Evolutionary conservation across 805 yeast genomes (phyloP).

Genomic region (Saturnispora silvae): DNA sequence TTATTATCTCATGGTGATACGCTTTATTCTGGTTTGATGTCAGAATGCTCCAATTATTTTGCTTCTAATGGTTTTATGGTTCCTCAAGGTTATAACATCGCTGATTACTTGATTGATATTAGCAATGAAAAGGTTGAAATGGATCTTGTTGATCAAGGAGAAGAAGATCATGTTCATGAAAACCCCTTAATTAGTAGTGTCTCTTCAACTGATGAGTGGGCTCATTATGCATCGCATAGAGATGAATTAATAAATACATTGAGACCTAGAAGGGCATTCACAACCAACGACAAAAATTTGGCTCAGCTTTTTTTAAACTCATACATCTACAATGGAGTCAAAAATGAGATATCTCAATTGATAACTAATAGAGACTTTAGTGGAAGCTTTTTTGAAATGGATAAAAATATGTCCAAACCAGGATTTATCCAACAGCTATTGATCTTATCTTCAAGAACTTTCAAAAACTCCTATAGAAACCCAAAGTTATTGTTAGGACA

Average conservation of each 20-base stretch:
- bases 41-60: conserved; percentile 66
- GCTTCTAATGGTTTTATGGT: conserved; percentile 65
- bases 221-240: conserved; percentile 70
- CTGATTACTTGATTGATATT: conserved; percentile 85
- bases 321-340: conserved; percentile 30
- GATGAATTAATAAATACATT: conserved; percentile 43
- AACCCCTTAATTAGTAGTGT: conserved; percentile 17
- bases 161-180: conserved; percentile 20
- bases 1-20: conserved; percentile 76
- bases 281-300: conserved; percentile 9
- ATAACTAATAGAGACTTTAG: not conserved
- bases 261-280: conserved; percentile 3
- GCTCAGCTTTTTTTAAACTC: conserved; percentile 24
- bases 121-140: conserved; percentile 46
- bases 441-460: conserved; percentile 77
- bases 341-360: conserved; percentile 27
- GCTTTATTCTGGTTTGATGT: conserved; percentile 81
- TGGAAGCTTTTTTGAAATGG: conserved; percentile 18
- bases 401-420: conserved; percentile 38
- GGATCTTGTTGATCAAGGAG: conserved; percentile 1
- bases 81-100: conserved; percentile 86
- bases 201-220: conserved; percentile 64
- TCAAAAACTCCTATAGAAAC: conserved; percentile 85
- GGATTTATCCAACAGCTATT: conserved; percentile 51
- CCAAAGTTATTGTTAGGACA: conserved; percentile 83